A percentile compares a stretch with the other conserved stretches of the same genome.
phyloP scores from a whole-genome alignment of 1,284 basidiomycete species.

The Malassezia vespertilionis region DNA sequence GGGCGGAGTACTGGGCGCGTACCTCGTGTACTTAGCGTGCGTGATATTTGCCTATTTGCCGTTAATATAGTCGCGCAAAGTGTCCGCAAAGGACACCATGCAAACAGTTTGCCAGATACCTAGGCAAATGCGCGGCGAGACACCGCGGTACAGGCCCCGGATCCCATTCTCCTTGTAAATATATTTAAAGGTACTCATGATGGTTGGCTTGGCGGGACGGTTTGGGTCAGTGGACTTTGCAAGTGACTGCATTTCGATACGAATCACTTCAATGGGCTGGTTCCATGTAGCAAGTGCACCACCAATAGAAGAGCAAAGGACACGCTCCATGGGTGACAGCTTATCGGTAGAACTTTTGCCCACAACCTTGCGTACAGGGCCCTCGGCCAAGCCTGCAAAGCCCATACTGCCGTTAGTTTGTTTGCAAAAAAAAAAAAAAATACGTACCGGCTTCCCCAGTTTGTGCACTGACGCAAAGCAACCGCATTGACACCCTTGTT shows the following conservation, averaged over 20 bases:
- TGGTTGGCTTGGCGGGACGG: slow-evolving; percentile 76
- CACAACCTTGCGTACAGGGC: slow-evolving; percentile 62
- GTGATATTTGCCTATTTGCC: neutral
- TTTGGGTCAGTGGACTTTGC: slow-evolving; percentile 64
- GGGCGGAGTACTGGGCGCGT: too few relatives aligned
- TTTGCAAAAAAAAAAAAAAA: neutral
- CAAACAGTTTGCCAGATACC: slow-evolving; percentile 94
- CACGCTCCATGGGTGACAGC: slow-evolving; percentile 71
- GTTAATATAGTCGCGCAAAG: slow-evolving; percentile 53
- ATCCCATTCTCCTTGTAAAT: slow-evolving; percentile 95
- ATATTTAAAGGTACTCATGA: slow-evolving; percentile 71
- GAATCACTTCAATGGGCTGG: slow-evolving; percentile 94
- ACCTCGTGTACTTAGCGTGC: too few relatives aligned
- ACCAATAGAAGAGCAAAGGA: slow-evolving; percentile 73
- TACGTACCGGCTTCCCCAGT: slow-evolving; percentile 89
- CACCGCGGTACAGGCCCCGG: slow-evolving; percentile 92
- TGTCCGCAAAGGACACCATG: slow-evolving; percentile 96
- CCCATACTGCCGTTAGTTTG: slow-evolving; percentile 61
- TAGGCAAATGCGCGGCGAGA: slow-evolving; percentile 87
- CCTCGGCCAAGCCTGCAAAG: slow-evolving; percentile 85
- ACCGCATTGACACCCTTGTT: slow-evolving; percentile 99
- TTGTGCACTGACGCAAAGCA: slow-evolving; percentile 84
- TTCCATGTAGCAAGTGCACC: slow-evolving; percentile 98
- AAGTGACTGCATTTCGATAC: slow-evolving; percentile 99
- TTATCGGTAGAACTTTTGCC: slow-evolving; percentile 65